These are phyloP conservation scores for Neopestalotiopsis rosae DNA, from an alignment of 2,329 filamentous ascomycete species.

Conservation along the genomic window DNA sequence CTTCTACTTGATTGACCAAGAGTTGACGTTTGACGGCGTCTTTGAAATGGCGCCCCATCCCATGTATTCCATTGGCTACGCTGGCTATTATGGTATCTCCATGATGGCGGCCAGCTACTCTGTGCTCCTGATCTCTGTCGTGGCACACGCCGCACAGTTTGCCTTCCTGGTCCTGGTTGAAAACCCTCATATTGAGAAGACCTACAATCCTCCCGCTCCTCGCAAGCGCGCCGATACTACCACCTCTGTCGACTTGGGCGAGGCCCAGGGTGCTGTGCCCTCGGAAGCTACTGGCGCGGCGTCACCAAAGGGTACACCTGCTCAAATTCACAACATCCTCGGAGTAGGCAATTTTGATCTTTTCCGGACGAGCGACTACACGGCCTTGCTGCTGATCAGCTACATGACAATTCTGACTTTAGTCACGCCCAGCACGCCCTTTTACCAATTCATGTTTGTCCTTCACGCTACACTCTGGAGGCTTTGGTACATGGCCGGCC, in stretches of 20 bases:
- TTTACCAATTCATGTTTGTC: slow-evolving; percentile 81
- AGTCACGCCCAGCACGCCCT: slow-evolving; percentile 76
- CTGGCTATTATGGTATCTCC: slow-evolving; percentile 97
- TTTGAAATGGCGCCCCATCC: slow-evolving; percentile 99
- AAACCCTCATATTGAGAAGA: slow-evolving; percentile 92
- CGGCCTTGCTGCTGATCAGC: slow-evolving; percentile 75
- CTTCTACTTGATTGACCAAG: slow-evolving; percentile 97
- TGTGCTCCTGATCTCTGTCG: slow-evolving; percentile 94
- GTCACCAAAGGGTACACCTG: slow-evolving; percentile 51
- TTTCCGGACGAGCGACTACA: slow-evolving; percentile 84
- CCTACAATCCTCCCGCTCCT: slow-evolving; percentile 88
- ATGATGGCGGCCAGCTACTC: slow-evolving; percentile 98
- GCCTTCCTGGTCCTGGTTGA: slow-evolving; percentile 90
- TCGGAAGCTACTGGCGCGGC: slow-evolving; percentile 22
- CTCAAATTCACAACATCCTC: slow-evolving; percentile 81
- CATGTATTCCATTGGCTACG: slow-evolving; percentile 99
- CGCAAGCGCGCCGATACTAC: slow-evolving; percentile 55
- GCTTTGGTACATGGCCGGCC: slow-evolving; percentile 87
- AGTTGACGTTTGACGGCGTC: slow-evolving; percentile 96
- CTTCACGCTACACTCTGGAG: slow-evolving; percentile 83
- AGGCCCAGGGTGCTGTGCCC: slow-evolving; percentile 20
- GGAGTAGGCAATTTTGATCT: slow-evolving; percentile 86
- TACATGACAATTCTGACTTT: slow-evolving; percentile 78
- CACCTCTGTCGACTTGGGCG: slow-evolving; percentile 25
- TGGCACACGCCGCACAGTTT: slow-evolving; percentile 93